A percentile compares a stretch with the other conserved stretches of the same genome.
Evolutionary conservation across 306 rosid species (phyloP).

Genomic region (Prunus mume): DNA sequence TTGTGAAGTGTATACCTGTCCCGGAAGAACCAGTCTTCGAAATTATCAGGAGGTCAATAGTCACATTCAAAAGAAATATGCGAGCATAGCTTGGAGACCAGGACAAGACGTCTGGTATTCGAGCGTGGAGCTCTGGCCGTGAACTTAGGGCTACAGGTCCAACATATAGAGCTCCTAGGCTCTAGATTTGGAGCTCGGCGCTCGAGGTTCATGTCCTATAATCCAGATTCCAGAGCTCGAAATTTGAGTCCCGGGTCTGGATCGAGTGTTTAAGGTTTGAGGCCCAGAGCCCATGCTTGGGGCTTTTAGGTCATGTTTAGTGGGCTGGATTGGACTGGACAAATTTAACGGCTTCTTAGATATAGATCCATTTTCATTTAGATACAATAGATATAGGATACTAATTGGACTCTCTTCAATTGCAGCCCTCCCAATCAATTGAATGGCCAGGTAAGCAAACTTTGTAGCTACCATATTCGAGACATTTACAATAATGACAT

Average conservation of each 20-base stretch:
- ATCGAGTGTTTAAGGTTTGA: not conserved
- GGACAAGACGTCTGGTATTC: not conserved
- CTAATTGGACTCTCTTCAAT: no score
- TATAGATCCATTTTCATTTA: no score
- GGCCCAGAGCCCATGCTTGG: not conserved
- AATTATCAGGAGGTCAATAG: constrained; percentile 23
- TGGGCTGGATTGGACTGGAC: no score
- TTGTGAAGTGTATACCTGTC: constrained; percentile 61
- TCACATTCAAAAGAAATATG: not conserved
- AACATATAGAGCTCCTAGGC: not conserved
- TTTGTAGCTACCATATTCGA: no score
- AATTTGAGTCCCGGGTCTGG: not conserved
- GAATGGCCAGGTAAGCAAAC: no score
- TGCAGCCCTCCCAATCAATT: no score
- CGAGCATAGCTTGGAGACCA: not conserved
- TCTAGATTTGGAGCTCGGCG: not conserved
- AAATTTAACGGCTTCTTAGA: no score
- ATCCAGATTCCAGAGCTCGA: not conserved
- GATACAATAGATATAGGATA: no score
- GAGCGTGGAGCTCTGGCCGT: not conserved
- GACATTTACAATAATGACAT: no score
- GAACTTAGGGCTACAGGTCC: not conserved
- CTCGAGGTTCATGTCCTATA: not conserved
- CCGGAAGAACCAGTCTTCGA: constrained; percentile 43
- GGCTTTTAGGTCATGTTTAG: not conserved